Evolutionary conservation across 78 protist species (phyloP), one percentile per base, ranked within the genome.

Genomic region (Isochrysis galbana): DNA sequence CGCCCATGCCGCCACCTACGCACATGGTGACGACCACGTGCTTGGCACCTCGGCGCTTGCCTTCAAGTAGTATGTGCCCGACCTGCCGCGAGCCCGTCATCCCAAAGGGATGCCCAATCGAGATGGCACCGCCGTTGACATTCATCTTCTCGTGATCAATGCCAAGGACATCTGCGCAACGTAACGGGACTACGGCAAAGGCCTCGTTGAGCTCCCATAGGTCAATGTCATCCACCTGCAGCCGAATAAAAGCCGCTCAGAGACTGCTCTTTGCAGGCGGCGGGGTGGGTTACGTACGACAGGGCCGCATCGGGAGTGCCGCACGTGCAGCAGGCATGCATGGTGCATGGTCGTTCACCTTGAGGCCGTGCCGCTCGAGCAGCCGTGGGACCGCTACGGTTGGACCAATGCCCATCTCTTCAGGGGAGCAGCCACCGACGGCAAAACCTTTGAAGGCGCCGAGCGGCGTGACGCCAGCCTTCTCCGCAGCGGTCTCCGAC

Each of bases 1-100:
- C 44, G 41, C 92, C 93, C 54, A 41, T 47, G 67, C 94, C 94
- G 3, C 94, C 93, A 21, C 94, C 94, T n/a, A 61, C 17, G 61
- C 94, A 83, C 45, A 91, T 69, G 69, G 93, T 48, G n/a, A 72
- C 95, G 17, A 89, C 83, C n/a, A 41, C 90, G 5, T 0, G 5
- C 48, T 38, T 61, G 3, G 74, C 84, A 3, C 61, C 86, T 44
- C 82, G 48, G 10, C n/a, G 5, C 77, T 93, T 92, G 44, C 48
- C 44, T n/a, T 41, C 48, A 46, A 36, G 46, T 25, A 93, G 51
- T 4, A 11, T 78, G 90, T 87, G 89, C 22, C 86, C 83, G 41
- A 93, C 61, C 55, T 77, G 39, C 45, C 94, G 84, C 17, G 70
- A 7, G 47, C 95, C 95, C 69, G 95, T 87, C 48, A 39, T 69